phyloP scores from a whole-genome alignment of 2,329 filamentous ascomycete species.

The Claviceps fusiformis region DNA sequence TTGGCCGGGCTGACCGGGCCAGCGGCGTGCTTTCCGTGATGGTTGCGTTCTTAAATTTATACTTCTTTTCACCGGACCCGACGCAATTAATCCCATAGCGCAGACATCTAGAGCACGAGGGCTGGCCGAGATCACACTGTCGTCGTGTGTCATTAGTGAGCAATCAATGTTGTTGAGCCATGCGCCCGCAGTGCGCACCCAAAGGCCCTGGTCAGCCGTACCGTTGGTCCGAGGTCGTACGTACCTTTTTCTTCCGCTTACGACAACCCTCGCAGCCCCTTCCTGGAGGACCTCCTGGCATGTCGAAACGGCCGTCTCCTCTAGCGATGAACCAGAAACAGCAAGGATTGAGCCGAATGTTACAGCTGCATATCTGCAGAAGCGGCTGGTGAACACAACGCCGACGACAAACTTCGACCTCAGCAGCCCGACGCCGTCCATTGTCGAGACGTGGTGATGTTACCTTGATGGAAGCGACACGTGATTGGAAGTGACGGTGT shows the following conservation, averaged over 20 bases:
- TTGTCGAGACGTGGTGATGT: not conserved
- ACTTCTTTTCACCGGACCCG: conserved; percentile 3
- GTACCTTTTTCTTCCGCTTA: conserved; percentile 6
- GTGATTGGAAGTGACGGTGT: not conserved
- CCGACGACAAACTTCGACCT: too few relatives aligned
- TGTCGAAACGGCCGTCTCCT: not conserved
- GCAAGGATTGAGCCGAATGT: not conserved
- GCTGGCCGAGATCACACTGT: conserved; percentile 4
- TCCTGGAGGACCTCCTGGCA: conserved; percentile 1
- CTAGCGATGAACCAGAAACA: not conserved
- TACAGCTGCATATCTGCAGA: conserved; percentile 1
- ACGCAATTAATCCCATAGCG: conserved; percentile 2
- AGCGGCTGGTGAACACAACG: not conserved
- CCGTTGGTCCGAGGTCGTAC: not conserved
- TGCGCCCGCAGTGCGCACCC: too few relatives aligned
- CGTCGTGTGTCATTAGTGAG: not conserved
- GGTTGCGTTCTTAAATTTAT: conserved; percentile 4
- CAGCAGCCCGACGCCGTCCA: too few relatives aligned
- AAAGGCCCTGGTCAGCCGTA: not conserved
- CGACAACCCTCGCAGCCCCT: conserved; percentile 5
- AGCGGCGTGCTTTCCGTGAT: not conserved
- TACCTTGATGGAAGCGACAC: not conserved
- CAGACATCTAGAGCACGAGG: conserved; percentile 4
- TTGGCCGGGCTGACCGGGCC: not conserved
- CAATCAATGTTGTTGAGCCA: not conserved